These are phyloP conservation scores for Pestalotiopsis sp. DNA, from an alignment of 2,329 filamentous ascomycete species.

Conservation along the genomic window DNA sequence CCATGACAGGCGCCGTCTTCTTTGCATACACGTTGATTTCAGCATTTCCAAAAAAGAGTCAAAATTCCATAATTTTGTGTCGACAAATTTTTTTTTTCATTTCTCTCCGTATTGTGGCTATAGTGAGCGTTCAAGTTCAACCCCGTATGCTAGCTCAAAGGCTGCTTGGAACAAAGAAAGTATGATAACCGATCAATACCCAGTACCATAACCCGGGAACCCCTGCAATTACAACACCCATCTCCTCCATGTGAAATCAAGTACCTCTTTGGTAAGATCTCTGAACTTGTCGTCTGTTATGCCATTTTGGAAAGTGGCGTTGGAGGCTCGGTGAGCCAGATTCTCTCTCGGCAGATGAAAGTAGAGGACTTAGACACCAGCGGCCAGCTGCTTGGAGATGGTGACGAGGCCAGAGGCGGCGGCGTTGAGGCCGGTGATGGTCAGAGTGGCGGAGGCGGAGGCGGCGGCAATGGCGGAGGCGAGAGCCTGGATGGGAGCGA, in stretches of 20 bases:
- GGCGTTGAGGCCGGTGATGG: slow-evolving; percentile 2
- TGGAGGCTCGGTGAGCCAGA: neutral
- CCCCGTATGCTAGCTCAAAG: neutral
- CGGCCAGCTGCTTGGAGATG: neutral
- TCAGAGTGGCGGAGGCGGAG: neutral
- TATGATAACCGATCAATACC: neutral
- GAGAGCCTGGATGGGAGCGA: neutral
- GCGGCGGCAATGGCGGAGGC: neutral
- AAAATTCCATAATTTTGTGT: neutral
- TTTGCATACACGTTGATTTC: too few relatives aligned
- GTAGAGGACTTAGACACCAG: neutral
- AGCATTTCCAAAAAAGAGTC: too few relatives aligned
- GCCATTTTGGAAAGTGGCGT: neutral
- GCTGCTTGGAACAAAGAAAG: neutral
- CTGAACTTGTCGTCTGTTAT: neutral
- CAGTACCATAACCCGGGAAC: neutral
- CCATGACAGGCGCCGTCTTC: too few relatives aligned
- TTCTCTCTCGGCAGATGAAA: neutral
- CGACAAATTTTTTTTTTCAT: neutral
- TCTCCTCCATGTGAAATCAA: neutral
- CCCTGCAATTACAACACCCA: neutral
- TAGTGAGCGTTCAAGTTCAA: neutral
- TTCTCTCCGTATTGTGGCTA: neutral
- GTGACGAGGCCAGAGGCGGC: neutral
- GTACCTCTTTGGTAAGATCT: neutral